A percentile compares a stretch with the other conserved stretches of the same genome.
Evolutionary conservation across 2,329 filamentous ascomycete genomes (phyloP).

Genomic region (Arthrobotrys entomopaga): DNA sequence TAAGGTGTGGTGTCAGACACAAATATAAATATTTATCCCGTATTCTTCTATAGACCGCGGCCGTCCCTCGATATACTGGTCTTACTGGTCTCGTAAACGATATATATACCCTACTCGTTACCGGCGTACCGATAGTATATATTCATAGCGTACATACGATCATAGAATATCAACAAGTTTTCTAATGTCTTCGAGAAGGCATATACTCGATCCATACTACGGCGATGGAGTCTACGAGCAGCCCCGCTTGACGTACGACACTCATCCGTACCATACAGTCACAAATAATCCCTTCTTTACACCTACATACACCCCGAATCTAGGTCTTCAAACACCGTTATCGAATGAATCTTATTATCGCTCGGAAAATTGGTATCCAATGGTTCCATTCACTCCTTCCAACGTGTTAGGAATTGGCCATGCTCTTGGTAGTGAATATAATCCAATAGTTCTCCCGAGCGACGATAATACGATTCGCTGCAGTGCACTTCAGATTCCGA

Average conservation of each 20-base stretch:
- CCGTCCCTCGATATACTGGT: no score
- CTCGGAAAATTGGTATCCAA: neutral
- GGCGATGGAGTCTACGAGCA: slow-evolving; percentile 4
- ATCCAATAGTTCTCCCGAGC: slow-evolving; percentile 12
- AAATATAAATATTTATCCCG: neutral
- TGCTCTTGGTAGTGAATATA: neutral
- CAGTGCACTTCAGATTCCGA: neutral
- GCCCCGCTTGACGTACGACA: neutral
- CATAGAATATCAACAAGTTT: neutral
- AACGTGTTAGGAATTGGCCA: no score
- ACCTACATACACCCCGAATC: neutral
- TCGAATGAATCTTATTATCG: neutral
- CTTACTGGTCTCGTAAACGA: no score
- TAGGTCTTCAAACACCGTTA: neutral
- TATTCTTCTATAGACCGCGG: neutral
- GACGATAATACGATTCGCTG: slow-evolving; percentile 4
- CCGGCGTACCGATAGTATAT: neutral
- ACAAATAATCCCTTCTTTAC: neutral
- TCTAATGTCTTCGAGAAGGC: slow-evolving; percentile 14
- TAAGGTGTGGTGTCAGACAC: no score
- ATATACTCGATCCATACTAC: slow-evolving; percentile 3
- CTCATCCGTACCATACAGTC: neutral
- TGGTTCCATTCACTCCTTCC: no score
- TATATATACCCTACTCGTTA: neutral
- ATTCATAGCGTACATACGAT: neutral